Base-by-base conservation (phyloP, 306 rosid genomes). In the Corylus heterophylla region DNA sequence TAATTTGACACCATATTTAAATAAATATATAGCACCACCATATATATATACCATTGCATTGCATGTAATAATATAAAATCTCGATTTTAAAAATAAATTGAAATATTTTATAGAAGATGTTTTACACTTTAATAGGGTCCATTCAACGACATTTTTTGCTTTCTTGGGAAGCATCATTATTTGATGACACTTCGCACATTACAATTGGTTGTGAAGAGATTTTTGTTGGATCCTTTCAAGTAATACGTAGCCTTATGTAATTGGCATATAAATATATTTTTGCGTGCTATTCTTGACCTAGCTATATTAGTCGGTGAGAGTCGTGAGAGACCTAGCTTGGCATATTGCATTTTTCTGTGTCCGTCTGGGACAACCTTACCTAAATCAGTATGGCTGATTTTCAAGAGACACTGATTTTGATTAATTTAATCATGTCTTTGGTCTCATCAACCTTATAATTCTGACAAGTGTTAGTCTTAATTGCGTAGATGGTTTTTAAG, bases 401-500 rank as follows among this genome's bases (percentile, higher is more conserved):
- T 42, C n/a, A 37, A 74, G 77, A 78, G 88, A 83, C 84, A 83
- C 52, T 50, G 22, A 13, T 59, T 71, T 56, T 72, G 69, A 69
- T 35, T 6, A 47, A 44, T 10, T 63, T 31, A 31, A 27, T 39
- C 49, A 67, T 39, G 9, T 17, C 54, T 14, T 35, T 39, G 2
- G 31, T 20, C 13, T 54, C 18, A 50, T 16, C 72, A 25, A 49
- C 29, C 49, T 31, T 27, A 78, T 76, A 76, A 47, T 74, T 68
- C 58, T 12, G 79, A 90, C 90, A 51, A 88, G 88, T 81, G 80
- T 49, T 1, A 18, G 72, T 72, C 49, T 42, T 4, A 5, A 3
- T 66, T 61, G 44, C 54, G 37, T 49, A 5, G 51, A 59, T 31
- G 14, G 71, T 52, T 49, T 48, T 17, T 20, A 18, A 63, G 74